Base-by-base conservation (phyloP, 2,329 filamentous ascomycete species). In the Anthostomella pinea region DNA sequence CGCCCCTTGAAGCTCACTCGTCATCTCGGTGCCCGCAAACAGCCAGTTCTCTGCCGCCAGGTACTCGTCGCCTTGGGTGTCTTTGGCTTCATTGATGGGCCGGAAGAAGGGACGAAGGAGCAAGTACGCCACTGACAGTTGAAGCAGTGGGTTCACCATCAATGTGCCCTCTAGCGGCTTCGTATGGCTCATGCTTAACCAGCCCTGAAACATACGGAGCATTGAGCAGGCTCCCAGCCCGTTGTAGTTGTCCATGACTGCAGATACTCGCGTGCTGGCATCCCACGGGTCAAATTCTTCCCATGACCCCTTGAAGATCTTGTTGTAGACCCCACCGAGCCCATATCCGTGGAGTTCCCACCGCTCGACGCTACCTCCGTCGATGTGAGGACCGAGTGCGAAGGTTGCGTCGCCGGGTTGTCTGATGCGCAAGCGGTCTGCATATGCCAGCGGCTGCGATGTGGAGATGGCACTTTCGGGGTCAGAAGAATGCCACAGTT, bases 161-260 rank as follows among this genome's bases (percentile, higher is more conserved):
- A 96, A 64, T 0, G 89, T 93, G 1, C 90, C 90, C 64, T 95
- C 82, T 5, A 73, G 72, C 0, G 87, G 85, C 0, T 73, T 79
- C 0, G 80, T 83, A n/a, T 69, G 66, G 39, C 83, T 88, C 73
- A 96, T 83, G 41, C 77, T 78, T 34, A 96, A 63, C 90, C 90
- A 96, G 13, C 88, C 90, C 64, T 96, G 90, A 60, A 87, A 91
- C 73, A 88, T 85, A 24, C 91, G 77, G 63, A 95, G 89, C 69
- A 89, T 87, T 29, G 76, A 83, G 63, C 87, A 95, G 1, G 85
- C 81, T 0, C 90, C 89, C 0, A 88, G 73, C 1, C 89, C 87
- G 33, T 87, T 73, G 58, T 96, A 93, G 21, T 90, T 65, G 60
- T 95, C 83, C 42, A 78, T 81, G 3, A 79, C 74, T 3, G 84